Percentiles rank a stretch among this genome's conserved stretches.
Evolutionary conservation across 2,329 filamentous ascomycete genomes (phyloP).

Genomic region (Stromatinia cepivora): DNA sequence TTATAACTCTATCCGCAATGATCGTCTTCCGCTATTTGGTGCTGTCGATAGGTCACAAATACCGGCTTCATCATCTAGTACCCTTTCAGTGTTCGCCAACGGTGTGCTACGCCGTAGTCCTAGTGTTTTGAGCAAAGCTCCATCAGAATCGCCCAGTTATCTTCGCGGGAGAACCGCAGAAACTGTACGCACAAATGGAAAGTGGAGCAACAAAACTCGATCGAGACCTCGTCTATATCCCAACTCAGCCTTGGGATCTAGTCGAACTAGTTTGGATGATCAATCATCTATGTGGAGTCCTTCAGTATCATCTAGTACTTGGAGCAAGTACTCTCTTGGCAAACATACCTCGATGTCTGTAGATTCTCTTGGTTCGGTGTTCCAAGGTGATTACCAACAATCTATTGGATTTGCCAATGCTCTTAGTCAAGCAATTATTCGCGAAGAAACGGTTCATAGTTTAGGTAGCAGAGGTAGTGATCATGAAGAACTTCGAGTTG

Average conservation of each 20-base stretch:
- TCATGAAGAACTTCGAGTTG: slow-evolving; percentile 45
- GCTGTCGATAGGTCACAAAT: slow-evolving; percentile 50
- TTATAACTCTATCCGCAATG: slow-evolving; percentile 83
- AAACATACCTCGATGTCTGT: slow-evolving; percentile 90
- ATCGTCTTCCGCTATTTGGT: slow-evolving; percentile 83
- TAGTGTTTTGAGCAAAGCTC: slow-evolving; percentile 88
- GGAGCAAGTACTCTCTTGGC: slow-evolving; percentile 91
- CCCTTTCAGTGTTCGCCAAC: slow-evolving; percentile 66
- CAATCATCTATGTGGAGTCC: slow-evolving; percentile 89
- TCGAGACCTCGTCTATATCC: slow-evolving; percentile 76
- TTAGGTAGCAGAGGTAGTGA: slow-evolving; percentile 41
- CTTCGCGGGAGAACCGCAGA: slow-evolving; percentile 68
- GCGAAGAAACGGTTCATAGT: slow-evolving; percentile 70
- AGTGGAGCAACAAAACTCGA: slow-evolving; percentile 83
- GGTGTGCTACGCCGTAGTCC: slow-evolving; percentile 80
- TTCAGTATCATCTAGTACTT: slow-evolving; percentile 75
- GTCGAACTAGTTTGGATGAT: slow-evolving; percentile 91
- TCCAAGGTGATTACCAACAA: slow-evolving; percentile 84
- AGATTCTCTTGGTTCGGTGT: slow-evolving; percentile 80
- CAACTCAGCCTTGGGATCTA: slow-evolving; percentile 80
- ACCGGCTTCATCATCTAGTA: slow-evolving; percentile 53
- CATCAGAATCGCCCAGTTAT: slow-evolving; percentile 75
- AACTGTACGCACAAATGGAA: slow-evolving; percentile 47
- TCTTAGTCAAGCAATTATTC: slow-evolving; percentile 92
- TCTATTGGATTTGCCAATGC: slow-evolving; percentile 98